Evolutionary conservation across 1,284 basidiomycete species (phyloP), one percentile per base, ranked within the genome.

Genomic region (Naganishia sp.): DNA sequence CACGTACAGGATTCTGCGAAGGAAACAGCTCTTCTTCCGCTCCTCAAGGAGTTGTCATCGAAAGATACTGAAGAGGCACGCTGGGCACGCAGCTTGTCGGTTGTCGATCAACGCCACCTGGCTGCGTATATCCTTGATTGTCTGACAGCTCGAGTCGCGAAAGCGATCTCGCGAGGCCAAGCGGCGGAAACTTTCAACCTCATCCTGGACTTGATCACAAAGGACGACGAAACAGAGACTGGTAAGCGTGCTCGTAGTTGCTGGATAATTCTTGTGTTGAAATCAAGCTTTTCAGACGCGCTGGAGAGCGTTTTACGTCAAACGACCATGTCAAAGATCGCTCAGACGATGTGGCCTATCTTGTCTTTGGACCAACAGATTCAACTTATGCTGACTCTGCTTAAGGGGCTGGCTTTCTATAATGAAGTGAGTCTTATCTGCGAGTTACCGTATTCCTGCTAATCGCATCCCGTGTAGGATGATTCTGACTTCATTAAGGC

Each of bases 1-100:
- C 80, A 81, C 10, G 83, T 93, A n/a, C 81, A 84, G 7, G 87
- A 89, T 75, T 75, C 81, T 50, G 82, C 84, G 18, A 92, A 90
- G 77, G 80, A 87, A 16, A 82, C 85, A 31, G 83, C 87, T 63
- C 78, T 95, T 2, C 74, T 85, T 10, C 87, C 89, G 0, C 82
- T 87, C 6, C 72, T 89, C 55, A 39, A 1, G 23, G 59, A 61
- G 31, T 21, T 61, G 16, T 48, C 31, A 18, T 43, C 36, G 10
- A n/a, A n/a, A 7, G 21, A 42, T n/a, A 42, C 59, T 4, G 7
- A 25, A 15, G 59, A 61, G 31, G 33, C 9, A 3, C 48, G 42
- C n/a, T 61, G 59, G 59, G 48, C 48, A 33, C 42, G 23, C 31
- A 13, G 13, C 4, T 31, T 61, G 48, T 61, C 59, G 3, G 39